Conservation (phyloP, 1,139 yeast genomes). For the Sugiyamaella paludigena region DNA sequence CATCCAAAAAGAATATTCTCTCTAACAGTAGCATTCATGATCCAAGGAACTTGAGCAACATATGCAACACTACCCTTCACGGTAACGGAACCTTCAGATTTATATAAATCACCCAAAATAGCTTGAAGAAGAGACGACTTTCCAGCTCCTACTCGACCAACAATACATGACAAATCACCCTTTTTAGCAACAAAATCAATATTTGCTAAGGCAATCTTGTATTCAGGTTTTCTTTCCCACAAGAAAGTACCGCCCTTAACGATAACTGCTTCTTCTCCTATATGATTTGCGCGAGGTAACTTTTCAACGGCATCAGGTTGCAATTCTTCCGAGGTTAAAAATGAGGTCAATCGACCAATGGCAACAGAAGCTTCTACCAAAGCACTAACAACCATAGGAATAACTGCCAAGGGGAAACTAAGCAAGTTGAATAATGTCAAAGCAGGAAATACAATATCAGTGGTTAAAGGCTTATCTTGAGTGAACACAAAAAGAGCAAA, state of each 20-base stretch:
- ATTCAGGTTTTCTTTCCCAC: conserved; percentile 79
- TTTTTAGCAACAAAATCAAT: conserved; percentile 68
- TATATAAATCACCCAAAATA: conserved; percentile 79
- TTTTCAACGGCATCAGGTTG: conserved; percentile 74
- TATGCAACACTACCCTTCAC: conserved; percentile 83
- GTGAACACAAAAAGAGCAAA: conserved; percentile 76
- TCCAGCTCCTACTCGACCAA: conserved; percentile 92
- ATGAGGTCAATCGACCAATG: conserved; percentile 66
- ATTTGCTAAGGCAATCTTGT: conserved; percentile 72
- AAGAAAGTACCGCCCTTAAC: conserved; percentile 77
- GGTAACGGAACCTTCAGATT: conserved; percentile 69
- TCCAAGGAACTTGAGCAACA: conserved; percentile 94
- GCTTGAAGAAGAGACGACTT: conserved; percentile 86
- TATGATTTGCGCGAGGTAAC: conserved; percentile 49
- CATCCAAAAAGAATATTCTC: conserved; percentile 91
- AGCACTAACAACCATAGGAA: conserved; percentile 86
- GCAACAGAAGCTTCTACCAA: conserved; percentile 92
- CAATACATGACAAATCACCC: conserved; percentile 82
- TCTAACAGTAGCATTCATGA: conserved; percentile 87
- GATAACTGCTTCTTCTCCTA: conserved; percentile 69
- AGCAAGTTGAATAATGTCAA: conserved; percentile 73
- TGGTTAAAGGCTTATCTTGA: conserved; percentile 67
- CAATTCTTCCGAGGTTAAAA: conserved; percentile 73
- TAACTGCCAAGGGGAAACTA: conserved; percentile 87
- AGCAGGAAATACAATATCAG: conserved; percentile 95